Evolutionary conservation across 306 rosid species (phyloP), one percentile per base, ranked within the genome.

Genomic region (Medicago arabica): DNA sequence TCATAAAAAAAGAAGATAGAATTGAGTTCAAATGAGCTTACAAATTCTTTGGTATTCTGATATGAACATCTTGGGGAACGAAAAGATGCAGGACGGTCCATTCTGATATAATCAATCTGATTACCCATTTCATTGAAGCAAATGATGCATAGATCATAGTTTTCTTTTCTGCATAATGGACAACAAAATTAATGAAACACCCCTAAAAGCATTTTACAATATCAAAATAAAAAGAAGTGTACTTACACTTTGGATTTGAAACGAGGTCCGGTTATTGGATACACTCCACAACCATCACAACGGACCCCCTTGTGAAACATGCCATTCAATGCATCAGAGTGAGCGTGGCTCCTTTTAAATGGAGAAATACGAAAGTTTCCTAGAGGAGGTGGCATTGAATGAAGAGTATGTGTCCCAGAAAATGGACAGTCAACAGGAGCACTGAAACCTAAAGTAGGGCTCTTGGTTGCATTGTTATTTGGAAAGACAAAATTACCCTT

Each of bases 241-340:
- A 46, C 97, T 82, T 81, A 96, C 99, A 92, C 85, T 88, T 75
- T 67, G 39, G 99, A 96, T 86, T 88, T 90, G 88, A 83, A 96
- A 40, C 99, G 97, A 54, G 98, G 93, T 59, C 99, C 99, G 41
- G 87, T 84, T 62, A 96, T 96, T 34, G 99, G 97, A 88, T 74
- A 88, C 65, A 83, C 89, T 19, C 98, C 99, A 84, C 99, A 96
- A 18, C 92, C 94, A 86, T 92, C 98, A 83, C 99, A 96, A 5
- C 81, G 85, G 40, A 96, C 86, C 28, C 97, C 98, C 76, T 70
- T 90, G 69, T 96, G 99, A 79, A 92, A 89, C 77, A 92, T 87
- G n/a, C 86, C 92, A 71, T 89, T 81, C 82, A 40, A 66, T n/a
- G 87, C 66, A 63, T 66, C 92, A 44, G 85, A 12, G 65, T 79